Conservation (phyloP, 345 rosid species). For the rapeseed (Brassica napus) region Da-Ae NC_063444.1:13786501-13787000, state of each 20-base stretch:
- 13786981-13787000: not conserved
- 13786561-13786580: constrained; percentile 58
- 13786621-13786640: constrained; percentile 68
- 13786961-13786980: not conserved
- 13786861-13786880: constrained; percentile 8
- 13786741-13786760: constrained; percentile 43
- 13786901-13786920: not conserved
- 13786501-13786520: constrained; percentile 49
- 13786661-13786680: constrained; percentile 61
- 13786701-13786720: constrained; percentile 66
- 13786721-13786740: constrained; percentile 60
- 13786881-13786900: not conserved
- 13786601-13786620: constrained; percentile 60
- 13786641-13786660: constrained; percentile 50
- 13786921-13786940: not conserved
- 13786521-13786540: constrained; percentile 46
- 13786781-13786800: constrained; percentile 69
- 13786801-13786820: constrained; percentile 87
- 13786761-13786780: constrained; percentile 87
- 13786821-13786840: constrained; percentile 89
- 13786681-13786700: constrained; percentile 58
- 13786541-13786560: constrained; percentile 56
- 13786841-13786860: constrained; percentile 97
- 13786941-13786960: not conserved
- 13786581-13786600: constrained; percentile 87